Evolutionary conservation across 495 filamentous ascomycete species (phyloP).

Genomic region (Trichocladium uniseriatum): DNA sequence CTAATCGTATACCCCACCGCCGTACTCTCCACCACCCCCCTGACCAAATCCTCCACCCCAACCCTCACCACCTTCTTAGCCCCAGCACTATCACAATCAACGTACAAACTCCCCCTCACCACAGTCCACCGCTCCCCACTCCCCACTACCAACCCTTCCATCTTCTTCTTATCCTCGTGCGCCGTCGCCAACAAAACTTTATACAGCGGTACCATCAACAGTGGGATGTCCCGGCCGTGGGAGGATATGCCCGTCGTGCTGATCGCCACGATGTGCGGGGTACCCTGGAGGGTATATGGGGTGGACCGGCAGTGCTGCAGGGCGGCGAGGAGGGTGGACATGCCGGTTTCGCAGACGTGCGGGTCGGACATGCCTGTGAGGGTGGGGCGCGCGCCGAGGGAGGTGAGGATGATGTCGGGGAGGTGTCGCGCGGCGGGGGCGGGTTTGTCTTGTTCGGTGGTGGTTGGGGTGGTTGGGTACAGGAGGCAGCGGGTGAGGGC

Average conservation of each 20-base stretch:
- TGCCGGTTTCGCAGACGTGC: slow-evolving; percentile 46
- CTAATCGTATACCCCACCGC: slow-evolving; percentile 39
- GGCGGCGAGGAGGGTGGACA: slow-evolving; percentile 37
- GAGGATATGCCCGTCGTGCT: slow-evolving; percentile 46
- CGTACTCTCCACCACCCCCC: slow-evolving; percentile 15
- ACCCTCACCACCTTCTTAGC: slow-evolving; percentile 14
- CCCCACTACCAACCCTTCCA: slow-evolving; percentile 40
- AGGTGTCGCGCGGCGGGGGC: slow-evolving; percentile 20
- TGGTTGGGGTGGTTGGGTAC: too few species aligned
- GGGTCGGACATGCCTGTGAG: slow-evolving; percentile 39
- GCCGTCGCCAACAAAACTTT: slow-evolving; percentile 39
- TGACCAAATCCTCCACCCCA: slow-evolving; percentile 30
- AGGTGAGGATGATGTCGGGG: slow-evolving; percentile 36
- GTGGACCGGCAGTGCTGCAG: slow-evolving; percentile 16
- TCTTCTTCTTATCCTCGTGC: slow-evolving; percentile 50
- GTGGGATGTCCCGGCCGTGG: slow-evolving; percentile 44
- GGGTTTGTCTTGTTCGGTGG: too few species aligned
- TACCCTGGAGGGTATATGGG: too few species aligned
- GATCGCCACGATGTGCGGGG: slow-evolving; percentile 39
- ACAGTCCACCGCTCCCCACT: slow-evolving; percentile 32
- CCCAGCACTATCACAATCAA: slow-evolving; percentile 16
- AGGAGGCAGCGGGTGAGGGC: slow-evolving; percentile 33
- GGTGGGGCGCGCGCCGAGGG: slow-evolving; percentile 35
- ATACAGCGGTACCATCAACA: slow-evolving; percentile 43
- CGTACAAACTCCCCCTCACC: slow-evolving; percentile 31